These are phyloP conservation scores for Sextonia rubra DNA, from an alignment of 164 flowering plant species.

Conservation along the genomic window DNA sequence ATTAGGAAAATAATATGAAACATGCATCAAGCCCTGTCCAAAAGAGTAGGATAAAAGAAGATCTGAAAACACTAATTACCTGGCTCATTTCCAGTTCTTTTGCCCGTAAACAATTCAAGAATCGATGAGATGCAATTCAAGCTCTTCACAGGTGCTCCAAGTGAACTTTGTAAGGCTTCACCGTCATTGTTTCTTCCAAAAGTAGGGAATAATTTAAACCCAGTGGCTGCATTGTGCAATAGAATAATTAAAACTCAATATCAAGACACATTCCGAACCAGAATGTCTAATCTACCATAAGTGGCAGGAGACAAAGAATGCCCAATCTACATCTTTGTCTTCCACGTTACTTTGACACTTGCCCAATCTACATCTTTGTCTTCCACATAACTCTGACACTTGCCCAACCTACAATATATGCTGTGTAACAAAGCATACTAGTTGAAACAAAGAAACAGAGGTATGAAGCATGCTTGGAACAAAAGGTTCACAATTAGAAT, in stretches of 20 bases:
- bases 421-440: too few species aligned
- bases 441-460: too few species aligned
- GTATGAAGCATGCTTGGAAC: too few species aligned
- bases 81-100: slow-evolving; percentile 15
- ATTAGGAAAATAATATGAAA: too few species aligned
- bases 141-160: slow-evolving; percentile 16
- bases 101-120: slow-evolving; percentile 19
- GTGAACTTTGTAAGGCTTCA: slow-evolving; percentile 17
- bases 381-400: background rate
- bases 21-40: background rate
- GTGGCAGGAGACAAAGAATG: background rate
- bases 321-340: background rate
- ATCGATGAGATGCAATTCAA: slow-evolving; percentile 26
- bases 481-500: too few species aligned
- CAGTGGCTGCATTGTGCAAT: slow-evolving; percentile 29
- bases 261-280: background rate
- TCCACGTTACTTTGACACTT: too few species aligned
- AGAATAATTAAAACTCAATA: slow-evolving; percentile 1
- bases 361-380: background rate
- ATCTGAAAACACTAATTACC: slow-evolving; percentile 17
- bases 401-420: too few species aligned
- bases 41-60: background rate
- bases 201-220: slow-evolving; percentile 30
- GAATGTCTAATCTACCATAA: background rate
- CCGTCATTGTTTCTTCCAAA: slow-evolving; percentile 25